phyloP scores from a whole-genome alignment of 202 grass and related monocot genomes.

The Eragrostis tef region DNA sequence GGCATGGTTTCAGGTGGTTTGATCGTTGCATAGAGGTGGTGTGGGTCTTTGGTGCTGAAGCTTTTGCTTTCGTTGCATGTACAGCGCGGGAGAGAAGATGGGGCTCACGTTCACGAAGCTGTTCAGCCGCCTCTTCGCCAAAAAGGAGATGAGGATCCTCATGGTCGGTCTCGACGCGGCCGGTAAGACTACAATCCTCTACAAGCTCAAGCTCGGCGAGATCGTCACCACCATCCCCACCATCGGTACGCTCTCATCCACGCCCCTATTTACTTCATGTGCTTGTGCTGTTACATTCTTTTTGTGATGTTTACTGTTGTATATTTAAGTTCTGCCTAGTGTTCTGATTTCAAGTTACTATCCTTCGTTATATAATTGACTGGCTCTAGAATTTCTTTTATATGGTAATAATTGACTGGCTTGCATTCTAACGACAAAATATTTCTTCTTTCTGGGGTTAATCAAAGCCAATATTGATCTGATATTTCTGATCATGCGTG shows the following conservation, averaged over 20 bases:
- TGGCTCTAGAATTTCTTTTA: background rate
- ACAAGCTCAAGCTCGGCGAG: constrained; percentile 97
- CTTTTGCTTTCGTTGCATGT: background rate
- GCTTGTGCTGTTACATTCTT: too few relatives aligned
- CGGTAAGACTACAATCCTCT: constrained; percentile 97
- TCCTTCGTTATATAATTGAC: background rate
- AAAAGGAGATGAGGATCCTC: constrained; percentile 92
- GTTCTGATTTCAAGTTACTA: background rate
- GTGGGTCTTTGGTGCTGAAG: constrained; percentile 31
- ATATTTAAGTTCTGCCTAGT: background rate
- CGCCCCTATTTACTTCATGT: background rate
- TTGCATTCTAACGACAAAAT: background rate
- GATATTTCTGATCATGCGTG: background rate
- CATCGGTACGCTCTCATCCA: constrained; percentile 52
- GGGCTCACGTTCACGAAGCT: constrained; percentile 91
- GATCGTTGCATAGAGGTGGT: background rate
- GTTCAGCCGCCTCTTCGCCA: constrained; percentile 89
- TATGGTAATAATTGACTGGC: background rate
- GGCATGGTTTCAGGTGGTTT: background rate
- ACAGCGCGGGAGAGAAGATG: constrained; percentile 59
- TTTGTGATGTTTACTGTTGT: background rate
- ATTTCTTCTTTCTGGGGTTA: background rate
- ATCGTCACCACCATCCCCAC: constrained; percentile 96
- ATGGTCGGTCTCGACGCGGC: constrained; percentile 95
- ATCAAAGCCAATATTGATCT: background rate